These are phyloP conservation scores for Hypoxylon sp. DNA, from an alignment of 2,329 filamentous ascomycete species.

Conservation along the genomic window DNA sequence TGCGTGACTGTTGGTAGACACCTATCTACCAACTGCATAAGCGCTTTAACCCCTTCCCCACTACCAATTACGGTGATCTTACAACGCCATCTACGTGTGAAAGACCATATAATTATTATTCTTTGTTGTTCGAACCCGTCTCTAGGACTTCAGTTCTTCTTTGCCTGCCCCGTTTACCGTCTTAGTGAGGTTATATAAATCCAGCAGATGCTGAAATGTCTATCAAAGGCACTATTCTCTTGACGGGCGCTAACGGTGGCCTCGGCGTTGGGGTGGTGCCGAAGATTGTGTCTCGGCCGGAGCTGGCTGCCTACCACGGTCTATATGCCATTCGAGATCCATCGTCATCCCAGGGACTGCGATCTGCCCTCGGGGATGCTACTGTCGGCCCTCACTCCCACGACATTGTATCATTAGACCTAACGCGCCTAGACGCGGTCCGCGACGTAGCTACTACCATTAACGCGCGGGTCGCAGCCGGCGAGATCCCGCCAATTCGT, in stretches of 20 bases:
- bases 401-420: slow-evolving; percentile 32
- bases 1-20: not conserved
- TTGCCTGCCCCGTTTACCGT: too few species aligned
- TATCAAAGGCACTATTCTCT: not conserved
- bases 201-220: not conserved
- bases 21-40: not conserved
- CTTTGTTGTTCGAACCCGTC: not conserved
- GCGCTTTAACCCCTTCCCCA: not conserved
- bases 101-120: not conserved
- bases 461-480: slow-evolving; percentile 38
- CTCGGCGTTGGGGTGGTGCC: not conserved
- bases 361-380: not conserved
- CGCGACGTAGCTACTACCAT: slow-evolving; percentile 21
- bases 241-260: not conserved
- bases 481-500: slow-evolving; percentile 57
- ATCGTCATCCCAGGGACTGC: not conserved
- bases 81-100: not conserved
- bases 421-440: slow-evolving; percentile 28
- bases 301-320: not conserved
- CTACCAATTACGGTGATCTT: not conserved
- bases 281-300: not conserved
- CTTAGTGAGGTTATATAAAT: not conserved
- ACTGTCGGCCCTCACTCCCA: slow-evolving; percentile 5
- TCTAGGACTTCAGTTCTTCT: not conserved
- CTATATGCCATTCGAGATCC: not conserved